Percentiles rank a stretch among this genome's conserved stretches.
phyloP scores from a whole-genome alignment of 225 moss, liverwort and hornwort species.

The Ulota crispa region DNA sequence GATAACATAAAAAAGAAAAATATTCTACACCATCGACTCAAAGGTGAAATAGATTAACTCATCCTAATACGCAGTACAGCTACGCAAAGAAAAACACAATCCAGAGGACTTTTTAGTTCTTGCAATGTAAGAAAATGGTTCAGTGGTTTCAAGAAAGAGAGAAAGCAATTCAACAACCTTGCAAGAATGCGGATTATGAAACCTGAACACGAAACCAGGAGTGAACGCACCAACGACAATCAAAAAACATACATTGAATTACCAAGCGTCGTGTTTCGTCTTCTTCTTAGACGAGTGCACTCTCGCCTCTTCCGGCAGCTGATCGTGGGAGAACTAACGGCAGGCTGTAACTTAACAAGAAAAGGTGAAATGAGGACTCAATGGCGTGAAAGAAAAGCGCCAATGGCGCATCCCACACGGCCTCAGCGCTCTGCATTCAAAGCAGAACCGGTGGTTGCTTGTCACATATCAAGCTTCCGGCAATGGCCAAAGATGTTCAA shows the following conservation, averaged over 20 bases:
- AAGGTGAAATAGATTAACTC: background rate
- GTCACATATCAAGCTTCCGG: background rate
- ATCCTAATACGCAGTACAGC: background rate
- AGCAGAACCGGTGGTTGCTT: background rate
- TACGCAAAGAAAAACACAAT: background rate
- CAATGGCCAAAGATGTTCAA: background rate
- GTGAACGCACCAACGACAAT: background rate
- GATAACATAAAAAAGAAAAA: too few species aligned
- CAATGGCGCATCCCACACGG: slow-evolving; percentile 31
- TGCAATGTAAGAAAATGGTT: background rate
- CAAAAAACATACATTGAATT: background rate
- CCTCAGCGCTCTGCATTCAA: background rate
- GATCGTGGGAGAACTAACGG: slow-evolving; percentile 29
- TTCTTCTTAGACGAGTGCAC: slow-evolving; percentile 27
- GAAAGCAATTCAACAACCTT: background rate
- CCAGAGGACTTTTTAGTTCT: background rate
- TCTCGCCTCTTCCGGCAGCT: slow-evolving; percentile 36
- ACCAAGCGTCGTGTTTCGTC: slow-evolving; percentile 27
- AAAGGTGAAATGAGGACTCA: slow-evolving; percentile 5
- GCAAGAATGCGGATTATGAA: background rate
- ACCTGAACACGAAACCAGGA: background rate
- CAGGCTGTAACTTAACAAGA: background rate
- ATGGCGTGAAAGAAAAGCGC: slow-evolving; percentile 28
- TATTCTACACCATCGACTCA: too few species aligned
- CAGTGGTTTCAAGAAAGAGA: background rate